Evolutionary conservation across 768 basidiomycete species (phyloP).

Genomic region (Suillus brevipes): DNA sequence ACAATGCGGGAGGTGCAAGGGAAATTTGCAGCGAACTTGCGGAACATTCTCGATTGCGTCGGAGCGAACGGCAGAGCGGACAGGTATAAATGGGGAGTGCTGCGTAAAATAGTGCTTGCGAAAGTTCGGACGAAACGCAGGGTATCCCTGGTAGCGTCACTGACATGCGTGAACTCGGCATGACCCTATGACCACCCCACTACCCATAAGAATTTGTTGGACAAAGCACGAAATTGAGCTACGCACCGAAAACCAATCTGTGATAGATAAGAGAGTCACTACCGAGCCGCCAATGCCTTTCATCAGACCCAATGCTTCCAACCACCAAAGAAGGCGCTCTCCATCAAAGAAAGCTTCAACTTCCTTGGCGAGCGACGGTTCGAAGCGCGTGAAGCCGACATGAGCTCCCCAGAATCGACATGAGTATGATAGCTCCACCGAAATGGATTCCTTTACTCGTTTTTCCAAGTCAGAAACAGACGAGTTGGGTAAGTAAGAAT

Average conservation of each 20-base stretch:
- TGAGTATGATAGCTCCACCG: slow-evolving; percentile 29
- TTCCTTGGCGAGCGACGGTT: slow-evolving; percentile 8
- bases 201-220: background rate
- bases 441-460: slow-evolving; percentile 21
- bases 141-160: slow-evolving; percentile 7
- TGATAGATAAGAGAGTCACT: background rate
- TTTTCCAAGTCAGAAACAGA: slow-evolving; percentile 17
- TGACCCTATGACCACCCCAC: background rate
- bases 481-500: slow-evolving; percentile 26
- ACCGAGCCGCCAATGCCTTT: slow-evolving; percentile 9
- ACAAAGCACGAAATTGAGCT: background rate
- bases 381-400: slow-evolving; percentile 12
- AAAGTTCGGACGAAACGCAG: slow-evolving; percentile 18
- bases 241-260: slow-evolving; percentile 4
- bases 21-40: slow-evolving; percentile 17
- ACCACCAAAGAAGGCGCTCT: slow-evolving; percentile 6
- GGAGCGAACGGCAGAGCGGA: slow-evolving; percentile 27
- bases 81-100: slow-evolving; percentile 27
- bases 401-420: slow-evolving; percentile 36
- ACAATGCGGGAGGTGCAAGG: background rate
- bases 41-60: slow-evolving; percentile 16
- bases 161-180: background rate
- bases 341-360: slow-evolving; percentile 24
- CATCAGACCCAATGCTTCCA: slow-evolving; percentile 10
- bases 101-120: slow-evolving; percentile 12